Conservation (phyloP, 2,329 filamentous ascomycete species). For the Talaromyces rugulosus region DNA sequence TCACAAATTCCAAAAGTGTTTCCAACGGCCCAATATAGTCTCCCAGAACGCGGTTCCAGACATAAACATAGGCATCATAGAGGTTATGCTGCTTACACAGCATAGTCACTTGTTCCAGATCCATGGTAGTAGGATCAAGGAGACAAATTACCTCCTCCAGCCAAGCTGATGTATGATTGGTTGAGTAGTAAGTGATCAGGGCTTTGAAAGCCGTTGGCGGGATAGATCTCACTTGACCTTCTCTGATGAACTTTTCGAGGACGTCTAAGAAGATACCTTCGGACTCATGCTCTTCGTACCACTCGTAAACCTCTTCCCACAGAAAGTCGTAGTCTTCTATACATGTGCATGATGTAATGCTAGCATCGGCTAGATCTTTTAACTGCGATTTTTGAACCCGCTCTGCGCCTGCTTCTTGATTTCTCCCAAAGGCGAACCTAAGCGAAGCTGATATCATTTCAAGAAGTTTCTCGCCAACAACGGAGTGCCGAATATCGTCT, state of each 20-base stretch:
- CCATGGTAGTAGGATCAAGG: constrained; percentile 83
- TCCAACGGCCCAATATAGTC: constrained; percentile 91
- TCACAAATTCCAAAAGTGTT: constrained; percentile 61
- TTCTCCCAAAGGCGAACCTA: constrained; percentile 76
- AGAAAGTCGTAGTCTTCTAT: constrained; percentile 77
- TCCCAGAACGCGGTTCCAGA: constrained; percentile 86
- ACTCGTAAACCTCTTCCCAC: constrained; percentile 86
- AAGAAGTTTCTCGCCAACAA: constrained; percentile 83
- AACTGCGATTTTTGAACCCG: constrained; percentile 60
- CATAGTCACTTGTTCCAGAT: constrained; percentile 86
- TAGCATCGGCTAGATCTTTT: constrained; percentile 73
- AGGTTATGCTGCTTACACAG: constrained; percentile 88
- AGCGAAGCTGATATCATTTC: constrained; percentile 93
- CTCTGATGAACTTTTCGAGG: constrained; percentile 81
- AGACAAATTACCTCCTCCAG: constrained; percentile 94
- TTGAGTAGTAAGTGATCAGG: constrained; percentile 75
- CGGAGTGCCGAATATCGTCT: constrained; percentile 64
- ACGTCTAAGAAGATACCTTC: constrained; percentile 80
- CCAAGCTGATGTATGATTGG: constrained; percentile 67
- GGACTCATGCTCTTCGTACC: constrained; percentile 73
- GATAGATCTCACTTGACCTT: constrained; percentile 67
- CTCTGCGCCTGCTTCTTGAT: constrained; percentile 43
- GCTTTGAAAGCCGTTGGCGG: constrained; percentile 83
- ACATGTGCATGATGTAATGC: constrained; percentile 75
- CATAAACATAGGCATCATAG: constrained; percentile 92